Conservation (phyloP, 495 filamentous ascomycete species). For the Penicillium odoratum region DNA sequence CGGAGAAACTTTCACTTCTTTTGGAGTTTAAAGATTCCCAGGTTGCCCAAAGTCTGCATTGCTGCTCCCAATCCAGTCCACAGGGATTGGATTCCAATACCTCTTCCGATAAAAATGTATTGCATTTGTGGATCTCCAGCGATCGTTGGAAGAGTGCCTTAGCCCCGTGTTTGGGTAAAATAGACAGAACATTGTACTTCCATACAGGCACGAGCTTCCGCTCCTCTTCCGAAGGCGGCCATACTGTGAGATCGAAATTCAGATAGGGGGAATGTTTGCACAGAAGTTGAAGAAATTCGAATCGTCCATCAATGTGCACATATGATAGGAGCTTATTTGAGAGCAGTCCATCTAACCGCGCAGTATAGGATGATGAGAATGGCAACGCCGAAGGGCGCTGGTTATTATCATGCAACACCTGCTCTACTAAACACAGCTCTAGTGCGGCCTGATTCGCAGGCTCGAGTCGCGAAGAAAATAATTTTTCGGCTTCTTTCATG, state of each 20-base stretch:
- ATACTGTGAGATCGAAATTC: not conserved
- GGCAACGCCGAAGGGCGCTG: too few relatives aligned
- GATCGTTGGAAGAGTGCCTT: not conserved
- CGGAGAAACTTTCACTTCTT: not conserved
- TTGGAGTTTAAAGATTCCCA: not conserved
- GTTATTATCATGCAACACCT: not conserved
- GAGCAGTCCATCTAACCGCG: not conserved
- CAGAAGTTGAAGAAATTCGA: not conserved
- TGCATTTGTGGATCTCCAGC: not conserved
- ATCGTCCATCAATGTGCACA: not conserved
- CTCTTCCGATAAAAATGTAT: not conserved
- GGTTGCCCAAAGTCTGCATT: not conserved
- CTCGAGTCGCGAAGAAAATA: not conserved
- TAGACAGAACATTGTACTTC: not conserved
- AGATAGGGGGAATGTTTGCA: not conserved
- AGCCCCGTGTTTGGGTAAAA: not conserved
- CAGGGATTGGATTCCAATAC: not conserved
- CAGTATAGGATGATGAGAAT: too few relatives aligned
- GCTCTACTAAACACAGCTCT: not conserved
- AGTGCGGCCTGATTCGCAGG: not conserved
- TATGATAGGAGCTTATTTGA: not conserved
- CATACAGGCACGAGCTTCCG: not conserved
- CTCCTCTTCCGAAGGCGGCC: not conserved
- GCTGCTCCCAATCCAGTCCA: not conserved
- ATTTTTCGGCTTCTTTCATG: not conserved